Conservation (phyloP, 345 rosid genomes). For the Populus euphratica region DNA sequence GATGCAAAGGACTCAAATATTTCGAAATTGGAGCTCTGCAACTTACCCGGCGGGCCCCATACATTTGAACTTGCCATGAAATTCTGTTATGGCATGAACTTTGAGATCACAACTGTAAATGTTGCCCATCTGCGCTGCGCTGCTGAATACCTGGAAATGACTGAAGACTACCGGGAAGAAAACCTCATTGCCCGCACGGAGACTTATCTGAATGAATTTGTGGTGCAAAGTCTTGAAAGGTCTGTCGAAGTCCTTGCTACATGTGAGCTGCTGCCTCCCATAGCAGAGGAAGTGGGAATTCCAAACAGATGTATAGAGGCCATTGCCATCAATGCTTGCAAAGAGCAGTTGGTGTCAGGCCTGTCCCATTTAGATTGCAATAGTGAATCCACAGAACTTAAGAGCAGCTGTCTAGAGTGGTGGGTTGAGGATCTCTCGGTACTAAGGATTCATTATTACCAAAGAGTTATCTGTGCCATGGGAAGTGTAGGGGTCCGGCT, state of each 20-base stretch:
- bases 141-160: conserved; percentile 80
- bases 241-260: conserved; percentile 61
- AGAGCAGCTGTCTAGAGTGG: conserved; percentile 56
- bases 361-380: conserved; percentile 48
- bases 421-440: conserved; percentile 78
- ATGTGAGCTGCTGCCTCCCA: conserved; percentile 43
- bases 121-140: conserved; percentile 65
- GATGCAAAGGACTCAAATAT: conserved; percentile 47
- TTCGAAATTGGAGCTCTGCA: conserved; percentile 52
- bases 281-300: conserved; percentile 53
- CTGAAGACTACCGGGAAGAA: conserved; percentile 67
- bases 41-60: conserved; percentile 68
- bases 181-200: conserved; percentile 64
- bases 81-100: conserved; percentile 84
- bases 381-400: conserved; percentile 50
- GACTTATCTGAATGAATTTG: conserved; percentile 51
- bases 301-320: conserved; percentile 64
- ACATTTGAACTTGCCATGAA: conserved; percentile 84
- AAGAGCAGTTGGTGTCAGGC: conserved; percentile 69
- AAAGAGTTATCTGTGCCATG: conserved; percentile 57
- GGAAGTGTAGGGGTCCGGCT: conserved; percentile 49
- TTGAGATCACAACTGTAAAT: conserved; percentile 69
- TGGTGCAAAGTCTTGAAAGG: conserved; percentile 54
- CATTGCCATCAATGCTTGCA: conserved; percentile 65
- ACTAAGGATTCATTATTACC: conserved; percentile 54